Base-by-base conservation (phyloP, 352 stramenopile species). In the Phytopythium cucurbitacearum region DNA sequence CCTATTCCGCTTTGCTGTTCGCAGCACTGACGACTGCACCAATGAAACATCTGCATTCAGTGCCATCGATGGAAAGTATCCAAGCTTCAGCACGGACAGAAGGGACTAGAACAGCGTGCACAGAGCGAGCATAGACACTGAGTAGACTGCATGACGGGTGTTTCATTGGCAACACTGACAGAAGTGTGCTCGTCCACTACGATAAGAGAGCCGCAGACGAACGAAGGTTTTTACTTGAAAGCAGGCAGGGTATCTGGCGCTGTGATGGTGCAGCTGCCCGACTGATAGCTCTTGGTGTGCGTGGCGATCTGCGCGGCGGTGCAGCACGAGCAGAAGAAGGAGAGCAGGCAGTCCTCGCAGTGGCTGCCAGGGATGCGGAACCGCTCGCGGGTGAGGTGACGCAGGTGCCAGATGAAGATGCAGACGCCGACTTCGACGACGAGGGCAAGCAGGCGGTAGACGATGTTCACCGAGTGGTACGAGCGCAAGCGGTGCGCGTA, bases 251-350 rank as follows among this genome's bases (percentile, higher is more conserved):
- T 64, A 32, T 78, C 65, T 1, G 64, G 61, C n/a, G 70, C 39
- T 21, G 39, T 39, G 40, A 85, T 81, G 16, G 61, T 64, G 58
- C 76, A 87, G 35, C 53, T 64, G 5, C 71, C 69, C 1, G 64
- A 65, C 35, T 61, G 72, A 65, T 84, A 87, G 49, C 69, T 76
- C 59, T 76, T 70, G 48, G 71, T 58, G 42, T 83, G 74, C 6
- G 62, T 83, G 3, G 64, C 67, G 47, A 83, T 74, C 47, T 85
- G 71, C 7, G 69, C 69, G 40, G 79, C 55, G 8, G 60, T 56
- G 55, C 72, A 79, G 41, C 62, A 68, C 12, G 51, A 67, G 51
- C 62, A 75, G 42, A 53, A 71, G 41, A 52, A 64, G 15, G 65
- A 74, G 8, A 56, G 43, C 12, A 47, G 57, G 40, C 62, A 74